Conservation (phyloP, 31 red algal genomes). For the Porphyra umbilicalis region DNA sequence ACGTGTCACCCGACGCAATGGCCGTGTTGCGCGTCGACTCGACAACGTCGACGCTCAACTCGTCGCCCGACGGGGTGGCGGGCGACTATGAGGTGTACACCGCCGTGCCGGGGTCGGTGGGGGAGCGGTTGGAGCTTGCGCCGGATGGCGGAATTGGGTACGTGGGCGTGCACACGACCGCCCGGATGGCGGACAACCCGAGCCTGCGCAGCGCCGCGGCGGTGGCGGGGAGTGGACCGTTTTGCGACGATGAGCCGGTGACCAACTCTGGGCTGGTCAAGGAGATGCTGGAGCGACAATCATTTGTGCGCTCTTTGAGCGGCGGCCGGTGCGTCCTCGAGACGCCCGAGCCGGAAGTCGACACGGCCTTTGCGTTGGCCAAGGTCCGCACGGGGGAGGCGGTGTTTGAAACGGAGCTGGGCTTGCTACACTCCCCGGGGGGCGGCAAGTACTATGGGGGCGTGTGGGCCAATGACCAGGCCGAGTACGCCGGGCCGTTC, state of each 20-base stretch:
- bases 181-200: not conserved
- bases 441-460: conserved; percentile 57
- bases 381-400: conserved; percentile 38
- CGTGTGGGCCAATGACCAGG: conserved; percentile 69
- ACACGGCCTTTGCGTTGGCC: conserved; percentile 19
- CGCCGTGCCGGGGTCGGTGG: not conserved
- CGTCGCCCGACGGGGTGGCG: not conserved
- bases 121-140: not conserved
- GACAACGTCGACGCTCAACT: not conserved
- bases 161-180: not conserved
- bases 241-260: not conserved
- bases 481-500: conserved; percentile 50
- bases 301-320: not conserved
- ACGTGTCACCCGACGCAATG: not conserved
- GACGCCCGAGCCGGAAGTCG: conserved; percentile 22
- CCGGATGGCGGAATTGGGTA: not conserved
- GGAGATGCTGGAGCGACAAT: not conserved
- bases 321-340: not conserved
- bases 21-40: not conserved
- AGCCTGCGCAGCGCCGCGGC: not conserved
- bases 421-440: conserved; percentile 53
- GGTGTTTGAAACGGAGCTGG: conserved; percentile 34
- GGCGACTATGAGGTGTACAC: not conserved
- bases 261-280: not conserved
- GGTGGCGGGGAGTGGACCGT: not conserved